These are phyloP conservation scores for Kwoniella europaea DNA, from an alignment of 768 basidiomycete species.

Conservation along the genomic window DNA sequence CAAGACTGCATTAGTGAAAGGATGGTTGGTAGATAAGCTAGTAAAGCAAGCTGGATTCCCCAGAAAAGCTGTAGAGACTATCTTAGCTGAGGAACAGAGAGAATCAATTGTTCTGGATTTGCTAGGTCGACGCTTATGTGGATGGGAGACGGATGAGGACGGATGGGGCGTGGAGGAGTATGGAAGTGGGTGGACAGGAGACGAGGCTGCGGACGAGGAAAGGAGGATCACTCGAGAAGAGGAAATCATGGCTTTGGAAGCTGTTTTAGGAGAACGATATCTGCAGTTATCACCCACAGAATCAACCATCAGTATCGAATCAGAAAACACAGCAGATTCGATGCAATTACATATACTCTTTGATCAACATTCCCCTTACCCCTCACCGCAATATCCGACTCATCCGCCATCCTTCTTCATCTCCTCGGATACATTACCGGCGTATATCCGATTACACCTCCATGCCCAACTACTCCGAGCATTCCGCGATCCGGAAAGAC, in stretches of 20 bases:
- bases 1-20: conserved; percentile 63
- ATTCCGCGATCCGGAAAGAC: conserved; percentile 62
- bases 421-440: conserved; percentile 69
- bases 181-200: conserved; percentile 34
- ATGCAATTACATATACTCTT: conserved; percentile 72
- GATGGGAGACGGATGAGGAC: conserved; percentile 48
- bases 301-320: conserved; percentile 46
- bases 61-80: conserved; percentile 68
- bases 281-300: conserved; percentile 38
- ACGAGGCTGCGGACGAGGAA: conserved; percentile 39
- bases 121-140: conserved; percentile 60
- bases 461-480: conserved; percentile 68
- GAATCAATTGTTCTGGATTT: conserved; percentile 63
- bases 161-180: conserved; percentile 54
- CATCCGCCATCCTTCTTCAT: conserved; percentile 74
- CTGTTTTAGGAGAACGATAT: conserved; percentile 56
- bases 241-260: conserved; percentile 58
- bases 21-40: conserved; percentile 81
- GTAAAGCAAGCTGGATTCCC: conserved; percentile 86
- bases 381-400: conserved; percentile 60
- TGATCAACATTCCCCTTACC: conserved; percentile 62
- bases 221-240: conserved; percentile 53
- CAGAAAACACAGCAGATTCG: conserved; percentile 26
- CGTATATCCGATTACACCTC: conserved; percentile 85
- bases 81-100: conserved; percentile 60